Evolutionary conservation across 140 eudicot species (phyloP).

Genomic region (Bidens hawaiensis): DNA sequence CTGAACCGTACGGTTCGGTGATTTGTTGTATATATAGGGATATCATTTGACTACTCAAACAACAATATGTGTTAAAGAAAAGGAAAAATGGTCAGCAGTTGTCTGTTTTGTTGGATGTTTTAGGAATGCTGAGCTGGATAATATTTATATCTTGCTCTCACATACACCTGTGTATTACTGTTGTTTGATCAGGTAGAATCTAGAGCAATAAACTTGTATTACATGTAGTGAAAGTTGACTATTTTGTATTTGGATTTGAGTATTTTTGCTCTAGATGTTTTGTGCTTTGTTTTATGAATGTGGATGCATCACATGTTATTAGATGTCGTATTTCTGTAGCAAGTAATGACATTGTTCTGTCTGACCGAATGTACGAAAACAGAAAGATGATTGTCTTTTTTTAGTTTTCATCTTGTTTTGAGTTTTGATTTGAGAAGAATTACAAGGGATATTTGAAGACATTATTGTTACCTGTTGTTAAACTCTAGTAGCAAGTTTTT

Average conservation of each 20-base stretch:
- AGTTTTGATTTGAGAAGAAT: too few species aligned
- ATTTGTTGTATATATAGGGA: conserved; percentile 61
- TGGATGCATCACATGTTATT: conserved; percentile 10
- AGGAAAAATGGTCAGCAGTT: conserved; percentile 15
- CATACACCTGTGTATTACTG: conserved; percentile 32
- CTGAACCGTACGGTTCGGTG: conserved; percentile 34
- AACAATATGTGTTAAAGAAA: conserved; percentile 20
- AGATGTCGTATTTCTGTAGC: background rate
- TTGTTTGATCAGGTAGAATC: conserved; percentile 27
- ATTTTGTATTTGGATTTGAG: conserved; percentile 20
- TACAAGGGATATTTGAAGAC: too few species aligned
- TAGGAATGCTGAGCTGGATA: conserved; percentile 27
- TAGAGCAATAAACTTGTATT: conserved; percentile 31
- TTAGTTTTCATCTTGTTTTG: too few species aligned
- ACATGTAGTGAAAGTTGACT: conserved; percentile 26
- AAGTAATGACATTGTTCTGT: background rate
- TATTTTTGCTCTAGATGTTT: conserved; percentile 26
- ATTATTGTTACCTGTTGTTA: too few species aligned
- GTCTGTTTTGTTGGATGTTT: conserved; percentile 29
- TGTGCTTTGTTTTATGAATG: conserved; percentile 16
- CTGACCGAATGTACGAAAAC: background rate
- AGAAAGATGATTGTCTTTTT: background rate
- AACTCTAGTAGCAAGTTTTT: background rate
- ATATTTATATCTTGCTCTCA: conserved; percentile 12
- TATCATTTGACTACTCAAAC: conserved; percentile 32